These are phyloP conservation scores for Pisolithus albus DNA, from an alignment of 768 basidiomycete genomes.

Conservation along the genomic window DNA sequence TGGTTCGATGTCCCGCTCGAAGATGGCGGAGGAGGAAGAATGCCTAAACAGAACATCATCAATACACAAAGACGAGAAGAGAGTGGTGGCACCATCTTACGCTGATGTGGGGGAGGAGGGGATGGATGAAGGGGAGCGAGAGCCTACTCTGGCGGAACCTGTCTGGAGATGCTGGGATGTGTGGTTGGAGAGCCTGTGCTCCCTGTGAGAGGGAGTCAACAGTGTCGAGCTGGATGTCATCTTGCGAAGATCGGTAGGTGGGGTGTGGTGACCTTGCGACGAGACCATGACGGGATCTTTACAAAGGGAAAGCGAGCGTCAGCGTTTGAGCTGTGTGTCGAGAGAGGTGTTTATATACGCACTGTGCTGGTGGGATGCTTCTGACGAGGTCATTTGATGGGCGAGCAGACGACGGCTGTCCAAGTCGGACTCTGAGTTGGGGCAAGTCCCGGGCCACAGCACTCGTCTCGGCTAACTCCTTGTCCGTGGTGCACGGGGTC, in stretches of 20 bases:
- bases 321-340: background rate
- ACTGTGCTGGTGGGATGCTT: background rate
- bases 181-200: conserved; percentile 36
- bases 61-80: conserved; percentile 5
- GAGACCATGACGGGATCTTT: conserved; percentile 10
- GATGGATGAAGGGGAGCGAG: conserved; percentile 65
- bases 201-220: conserved; percentile 35
- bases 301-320: background rate
- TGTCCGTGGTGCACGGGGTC: background rate
- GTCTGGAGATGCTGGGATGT: conserved; percentile 44
- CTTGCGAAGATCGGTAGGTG: conserved; percentile 45
- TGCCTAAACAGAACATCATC: conserved; percentile 26
- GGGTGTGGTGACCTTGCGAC: conserved; percentile 19
- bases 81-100: conserved; percentile 35
- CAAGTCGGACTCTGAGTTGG: background rate
- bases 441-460: background rate
- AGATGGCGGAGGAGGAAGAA: conserved; percentile 84
- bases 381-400: background rate
- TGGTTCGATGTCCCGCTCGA: conserved; percentile 86
- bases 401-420: background rate
- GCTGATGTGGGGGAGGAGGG: conserved; percentile 76
- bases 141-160: conserved; percentile 42
- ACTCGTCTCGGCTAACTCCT: background rate
- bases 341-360: background rate
- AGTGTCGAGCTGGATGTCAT: conserved; percentile 45